phyloP scores from a whole-genome alignment of 345 rosid genomes.

The Balakata baccata region DNA sequence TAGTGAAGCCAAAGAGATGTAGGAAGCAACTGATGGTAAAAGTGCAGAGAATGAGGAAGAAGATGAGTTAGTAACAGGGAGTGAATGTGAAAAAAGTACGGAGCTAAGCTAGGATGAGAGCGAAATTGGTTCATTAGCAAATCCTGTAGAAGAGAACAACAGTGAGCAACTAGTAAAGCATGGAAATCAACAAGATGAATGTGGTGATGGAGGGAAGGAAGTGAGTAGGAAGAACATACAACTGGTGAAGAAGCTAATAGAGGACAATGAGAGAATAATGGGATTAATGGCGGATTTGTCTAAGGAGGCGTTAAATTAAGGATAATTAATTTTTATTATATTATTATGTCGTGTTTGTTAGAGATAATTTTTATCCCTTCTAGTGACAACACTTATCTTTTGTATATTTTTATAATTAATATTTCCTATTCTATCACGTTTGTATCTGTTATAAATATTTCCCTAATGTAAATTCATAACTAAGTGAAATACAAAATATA shows the following conservation, averaged over 20 bases:
- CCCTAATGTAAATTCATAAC: no score
- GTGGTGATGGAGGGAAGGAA: not conserved
- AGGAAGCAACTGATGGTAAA: not conserved
- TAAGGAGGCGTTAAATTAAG: no score
- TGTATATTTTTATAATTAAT: no score
- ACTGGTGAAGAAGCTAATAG: constrained; percentile 42
- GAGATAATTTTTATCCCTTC: no score
- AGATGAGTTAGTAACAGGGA: no score
- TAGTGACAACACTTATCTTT: no score
- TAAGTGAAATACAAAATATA: no score
- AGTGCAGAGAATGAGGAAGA: not conserved
- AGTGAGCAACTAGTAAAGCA: not conserved
- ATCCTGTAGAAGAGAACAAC: constrained; percentile 2
- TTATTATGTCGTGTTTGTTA: no score
- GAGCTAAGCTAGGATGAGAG: constrained; percentile 14
- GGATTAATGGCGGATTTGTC: constrained; percentile 42
- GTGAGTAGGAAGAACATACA: constrained; percentile 28
- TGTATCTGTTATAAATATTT: no score
- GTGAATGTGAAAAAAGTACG: not conserved
- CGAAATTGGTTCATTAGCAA: constrained; percentile 22
- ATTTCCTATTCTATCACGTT: no score
- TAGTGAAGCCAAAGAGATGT: constrained; percentile 1
- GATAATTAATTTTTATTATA: no score
- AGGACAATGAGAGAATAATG: constrained; percentile 64
- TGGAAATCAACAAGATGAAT: not conserved